Percentiles rank a stretch among this genome's conserved stretches.
Conservation (phyloP, 2,329 filamentous ascomycete genomes). For the Hypoxylon sp. region DNA sequence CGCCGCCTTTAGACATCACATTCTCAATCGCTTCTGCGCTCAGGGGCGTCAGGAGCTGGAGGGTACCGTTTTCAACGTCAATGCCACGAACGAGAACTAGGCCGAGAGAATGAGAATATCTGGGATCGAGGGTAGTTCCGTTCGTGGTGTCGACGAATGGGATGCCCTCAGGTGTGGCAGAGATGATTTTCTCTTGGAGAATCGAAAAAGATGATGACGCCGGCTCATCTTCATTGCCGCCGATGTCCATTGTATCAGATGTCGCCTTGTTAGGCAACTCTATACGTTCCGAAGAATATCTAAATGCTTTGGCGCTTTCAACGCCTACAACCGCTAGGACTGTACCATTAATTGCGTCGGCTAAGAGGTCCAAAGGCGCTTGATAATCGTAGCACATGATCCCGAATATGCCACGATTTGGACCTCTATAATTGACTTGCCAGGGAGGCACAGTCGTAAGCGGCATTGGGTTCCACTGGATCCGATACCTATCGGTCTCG, state of each 20-base stretch:
- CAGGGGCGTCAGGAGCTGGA: constrained; percentile 77
- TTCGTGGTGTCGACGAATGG: constrained; percentile 71
- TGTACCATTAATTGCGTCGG: constrained; percentile 77
- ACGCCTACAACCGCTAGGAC: constrained; percentile 75
- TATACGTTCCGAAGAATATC: constrained; percentile 31
- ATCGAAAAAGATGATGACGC: constrained; percentile 26
- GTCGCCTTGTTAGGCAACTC: constrained; percentile 32
- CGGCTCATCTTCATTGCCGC: constrained; percentile 38
- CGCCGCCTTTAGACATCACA: constrained; percentile 57
- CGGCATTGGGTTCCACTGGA: constrained; percentile 66
- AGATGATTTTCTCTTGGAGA: constrained; percentile 49
- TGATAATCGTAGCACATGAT: constrained; percentile 77
- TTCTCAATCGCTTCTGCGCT: constrained; percentile 55
- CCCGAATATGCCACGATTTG: constrained; percentile 68
- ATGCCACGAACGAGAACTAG: constrained; percentile 78
- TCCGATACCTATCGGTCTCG: constrained; percentile 33
- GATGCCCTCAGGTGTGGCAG: constrained; percentile 64
- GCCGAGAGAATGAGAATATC: constrained; percentile 69
- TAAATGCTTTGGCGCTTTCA: constrained; percentile 65
- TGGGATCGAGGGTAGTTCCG: constrained; percentile 70
- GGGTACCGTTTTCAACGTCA: constrained; percentile 62
- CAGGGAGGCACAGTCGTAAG: constrained; percentile 70
- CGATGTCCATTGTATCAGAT: constrained; percentile 43
- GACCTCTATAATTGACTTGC: constrained; percentile 69
- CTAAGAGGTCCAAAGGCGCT: constrained; percentile 67